These are phyloP conservation scores for Cladosporium sp. DNA, from an alignment of 2,329 filamentous ascomycete species.

Conservation along the genomic window DNA sequence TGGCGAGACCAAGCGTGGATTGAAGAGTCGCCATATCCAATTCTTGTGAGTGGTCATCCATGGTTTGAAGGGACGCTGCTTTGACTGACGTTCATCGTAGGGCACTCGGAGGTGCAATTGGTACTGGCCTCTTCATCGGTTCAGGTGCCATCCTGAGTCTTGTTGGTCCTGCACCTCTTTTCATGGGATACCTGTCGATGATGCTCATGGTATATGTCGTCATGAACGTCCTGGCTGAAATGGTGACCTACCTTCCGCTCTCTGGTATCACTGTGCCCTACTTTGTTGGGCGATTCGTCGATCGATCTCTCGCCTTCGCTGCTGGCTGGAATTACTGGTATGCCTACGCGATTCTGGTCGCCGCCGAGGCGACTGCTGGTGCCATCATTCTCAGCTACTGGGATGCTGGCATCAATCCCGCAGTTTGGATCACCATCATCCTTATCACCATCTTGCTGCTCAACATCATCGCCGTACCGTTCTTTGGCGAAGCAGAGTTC, in stretches of 20 bases:
- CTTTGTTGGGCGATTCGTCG: conserved; percentile 49
- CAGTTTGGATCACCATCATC: conserved; percentile 38
- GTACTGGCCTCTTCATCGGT: conserved; percentile 25
- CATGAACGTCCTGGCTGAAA: conserved; percentile 49
- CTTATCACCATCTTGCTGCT: conserved; percentile 34
- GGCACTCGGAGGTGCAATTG: conserved; percentile 23
- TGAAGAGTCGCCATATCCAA: conserved; percentile 21
- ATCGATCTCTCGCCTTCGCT: conserved; percentile 49
- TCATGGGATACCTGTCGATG: conserved; percentile 53
- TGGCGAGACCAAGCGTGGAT: conserved; percentile 12
- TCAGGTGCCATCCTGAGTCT: conserved; percentile 18
- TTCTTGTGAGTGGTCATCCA: conserved; percentile 9
- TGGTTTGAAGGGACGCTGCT: neutral
- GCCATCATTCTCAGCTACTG: conserved; percentile 42
- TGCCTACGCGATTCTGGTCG: conserved; percentile 41
- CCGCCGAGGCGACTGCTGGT: conserved; percentile 43
- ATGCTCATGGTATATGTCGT: conserved; percentile 48
- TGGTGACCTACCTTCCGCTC: conserved; percentile 48
- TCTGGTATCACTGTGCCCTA: conserved; percentile 49
- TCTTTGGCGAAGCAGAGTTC: conserved; percentile 44
- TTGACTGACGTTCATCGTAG: conserved; percentile 24
- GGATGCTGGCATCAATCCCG: conserved; percentile 25
- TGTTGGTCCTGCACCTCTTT: conserved; percentile 18
- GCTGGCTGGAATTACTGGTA: conserved; percentile 42
- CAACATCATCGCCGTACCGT: conserved; percentile 39